Conservation (phyloP, 1,284 basidiomycete species). For the Microbotryomycetes sp. region DNA sequence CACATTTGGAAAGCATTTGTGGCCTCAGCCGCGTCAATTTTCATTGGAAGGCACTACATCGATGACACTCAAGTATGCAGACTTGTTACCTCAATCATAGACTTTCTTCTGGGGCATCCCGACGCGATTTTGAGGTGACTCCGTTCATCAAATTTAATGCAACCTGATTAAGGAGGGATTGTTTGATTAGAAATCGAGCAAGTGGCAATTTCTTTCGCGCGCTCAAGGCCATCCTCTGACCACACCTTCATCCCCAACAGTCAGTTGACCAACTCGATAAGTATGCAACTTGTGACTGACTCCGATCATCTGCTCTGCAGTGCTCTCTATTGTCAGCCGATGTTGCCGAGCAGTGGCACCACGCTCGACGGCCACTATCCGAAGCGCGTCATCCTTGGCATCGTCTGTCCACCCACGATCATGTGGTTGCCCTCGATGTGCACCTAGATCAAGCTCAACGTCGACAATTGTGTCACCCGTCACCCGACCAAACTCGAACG, state of each 20-base stretch:
- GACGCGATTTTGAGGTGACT: too few relatives aligned
- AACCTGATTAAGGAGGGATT: too few relatives aligned
- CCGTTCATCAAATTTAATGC: too few relatives aligned
- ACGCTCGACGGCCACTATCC: background rate
- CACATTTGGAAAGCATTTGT: too few relatives aligned
- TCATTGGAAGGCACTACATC: too few relatives aligned
- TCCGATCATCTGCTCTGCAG: background rate
- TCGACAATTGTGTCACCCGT: slow-evolving; percentile 5
- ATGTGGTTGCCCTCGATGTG: slow-evolving; percentile 25
- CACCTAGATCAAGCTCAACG: slow-evolving; percentile 1
- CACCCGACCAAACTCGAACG: background rate
- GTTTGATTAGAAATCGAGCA: too few relatives aligned
- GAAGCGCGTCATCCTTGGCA: slow-evolving; percentile 11
- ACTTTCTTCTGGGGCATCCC: too few relatives aligned
- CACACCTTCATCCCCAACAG: background rate
- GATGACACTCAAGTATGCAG: too few relatives aligned
- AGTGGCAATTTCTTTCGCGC: too few relatives aligned
- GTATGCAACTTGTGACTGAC: background rate
- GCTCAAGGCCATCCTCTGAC: too few relatives aligned
- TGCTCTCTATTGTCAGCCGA: slow-evolving; percentile 6
- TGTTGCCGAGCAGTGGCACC: too few relatives aligned
- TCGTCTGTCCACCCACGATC: slow-evolving; percentile 9
- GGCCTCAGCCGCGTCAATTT: too few relatives aligned
- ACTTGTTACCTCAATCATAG: background rate
- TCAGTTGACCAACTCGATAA: background rate